phyloP scores from a whole-genome alignment of 202 grass and related monocot genomes.

The Sporobolus alterniflorus region DNA sequence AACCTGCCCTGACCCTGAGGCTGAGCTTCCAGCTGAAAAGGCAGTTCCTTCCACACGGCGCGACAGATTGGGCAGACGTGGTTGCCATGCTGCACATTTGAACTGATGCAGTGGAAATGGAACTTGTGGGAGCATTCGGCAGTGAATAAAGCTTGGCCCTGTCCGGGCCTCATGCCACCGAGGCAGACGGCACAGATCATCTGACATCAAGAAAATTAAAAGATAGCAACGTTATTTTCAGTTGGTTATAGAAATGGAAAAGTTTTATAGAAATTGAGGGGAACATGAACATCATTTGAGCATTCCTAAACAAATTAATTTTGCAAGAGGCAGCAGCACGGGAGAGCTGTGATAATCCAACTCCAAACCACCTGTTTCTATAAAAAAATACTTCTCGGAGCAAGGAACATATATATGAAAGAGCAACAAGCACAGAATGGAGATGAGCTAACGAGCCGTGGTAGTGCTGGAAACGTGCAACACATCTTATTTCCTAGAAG shows the following conservation, averaged over 20 bases:
- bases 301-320: background rate
- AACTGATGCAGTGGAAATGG: constrained; percentile 78
- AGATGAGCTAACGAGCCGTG: no score
- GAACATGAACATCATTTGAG: background rate
- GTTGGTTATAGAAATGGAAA: background rate
- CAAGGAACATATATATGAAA: background rate
- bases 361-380: background rate
- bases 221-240: constrained; percentile 12
- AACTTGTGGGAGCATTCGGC: constrained; percentile 86
- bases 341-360: background rate
- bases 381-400: background rate
- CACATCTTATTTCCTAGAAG: no score
- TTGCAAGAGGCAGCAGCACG: background rate
- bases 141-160: constrained; percentile 77
- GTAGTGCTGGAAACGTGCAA: no score
- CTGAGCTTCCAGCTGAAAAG: constrained; percentile 35
- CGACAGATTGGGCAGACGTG: constrained; percentile 72
- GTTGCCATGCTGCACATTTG: constrained; percentile 75
- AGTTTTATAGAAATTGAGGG: background rate
- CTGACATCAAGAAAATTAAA: constrained; percentile 44
- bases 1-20: no score
- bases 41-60: constrained; percentile 68
- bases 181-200: constrained; percentile 71
- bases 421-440: background rate
- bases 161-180: constrained; percentile 56